These are phyloP conservation scores for Phytophthora pseudosyringae DNA, from an alignment of 352 stramenopile species.

Conservation along the genomic window DNA sequence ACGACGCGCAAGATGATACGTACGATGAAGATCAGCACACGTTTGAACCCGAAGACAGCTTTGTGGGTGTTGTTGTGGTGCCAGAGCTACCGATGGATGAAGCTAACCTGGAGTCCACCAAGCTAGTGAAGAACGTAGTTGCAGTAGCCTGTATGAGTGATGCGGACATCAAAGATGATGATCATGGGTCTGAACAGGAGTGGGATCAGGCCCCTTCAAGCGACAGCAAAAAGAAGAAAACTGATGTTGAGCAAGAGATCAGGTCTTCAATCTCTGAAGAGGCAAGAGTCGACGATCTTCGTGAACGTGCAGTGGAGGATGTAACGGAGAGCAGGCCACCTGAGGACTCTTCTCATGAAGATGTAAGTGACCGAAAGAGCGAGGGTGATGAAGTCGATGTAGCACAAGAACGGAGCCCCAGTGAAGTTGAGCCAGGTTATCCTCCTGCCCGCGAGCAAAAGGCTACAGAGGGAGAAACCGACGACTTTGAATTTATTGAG, in stretches of 20 bases:
- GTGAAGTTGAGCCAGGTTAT: neutral
- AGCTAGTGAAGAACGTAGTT: neutral
- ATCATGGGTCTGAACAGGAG: neutral
- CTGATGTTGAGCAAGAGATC: neutral
- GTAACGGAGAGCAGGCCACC: neutral
- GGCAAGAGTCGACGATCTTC: neutral
- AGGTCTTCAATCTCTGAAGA: neutral
- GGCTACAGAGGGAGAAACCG: neutral
- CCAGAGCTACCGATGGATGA: neutral
- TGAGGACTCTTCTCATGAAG: neutral
- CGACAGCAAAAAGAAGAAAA: conserved; percentile 4
- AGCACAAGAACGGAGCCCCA: neutral
- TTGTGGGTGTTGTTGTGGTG: conserved; percentile 11
- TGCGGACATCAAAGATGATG: conserved; percentile 1
- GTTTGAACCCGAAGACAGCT: conserved; percentile 32
- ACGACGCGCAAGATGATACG: conserved; percentile 17
- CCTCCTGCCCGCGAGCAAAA: conserved; percentile 8
- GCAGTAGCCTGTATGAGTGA: neutral
- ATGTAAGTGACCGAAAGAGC: conserved; percentile 10
- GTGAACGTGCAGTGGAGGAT: neutral
- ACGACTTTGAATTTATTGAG: conserved; percentile 25
- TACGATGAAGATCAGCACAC: conserved; percentile 30
- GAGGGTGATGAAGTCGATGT: conserved; percentile 15
- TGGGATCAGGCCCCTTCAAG: neutral
- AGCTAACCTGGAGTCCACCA: neutral